Evolutionary conservation across 345 rosid genomes (phyloP).

Genomic region (Microthlaspi erraticum): DNA sequence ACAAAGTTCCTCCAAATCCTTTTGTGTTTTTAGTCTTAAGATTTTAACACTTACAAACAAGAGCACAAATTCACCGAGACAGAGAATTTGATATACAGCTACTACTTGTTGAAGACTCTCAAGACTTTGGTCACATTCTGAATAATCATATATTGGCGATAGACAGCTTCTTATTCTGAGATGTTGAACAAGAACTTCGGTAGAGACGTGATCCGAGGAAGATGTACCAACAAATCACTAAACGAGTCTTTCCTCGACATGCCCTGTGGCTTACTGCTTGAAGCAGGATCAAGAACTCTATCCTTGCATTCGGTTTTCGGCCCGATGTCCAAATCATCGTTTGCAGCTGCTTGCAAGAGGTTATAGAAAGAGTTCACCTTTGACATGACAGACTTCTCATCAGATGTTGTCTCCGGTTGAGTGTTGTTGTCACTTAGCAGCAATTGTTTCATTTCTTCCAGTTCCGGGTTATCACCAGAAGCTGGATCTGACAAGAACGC

Average conservation of each 20-base stretch:
- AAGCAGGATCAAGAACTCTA: conserved; percentile 47
- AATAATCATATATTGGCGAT: neutral
- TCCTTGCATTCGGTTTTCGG: conserved; percentile 33
- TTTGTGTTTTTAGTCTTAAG: neutral
- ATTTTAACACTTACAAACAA: conserved; percentile 5
- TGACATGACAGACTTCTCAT: conserved; percentile 88
- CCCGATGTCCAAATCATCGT: conserved; percentile 13
- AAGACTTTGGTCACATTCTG: neutral
- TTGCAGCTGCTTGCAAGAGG: conserved; percentile 70
- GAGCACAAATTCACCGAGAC: conserved; percentile 15
- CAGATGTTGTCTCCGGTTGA: conserved; percentile 62
- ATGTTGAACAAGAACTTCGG: conserved; percentile 90
- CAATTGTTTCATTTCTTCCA: conserved; percentile 78
- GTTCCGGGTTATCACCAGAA: conserved; percentile 51
- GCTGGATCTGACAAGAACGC: conserved; percentile 71
- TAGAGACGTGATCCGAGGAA: conserved; percentile 82
- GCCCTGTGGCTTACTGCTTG: conserved; percentile 57
- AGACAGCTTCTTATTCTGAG: conserved; percentile 68
- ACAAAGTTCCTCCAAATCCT: conserved; percentile 28
- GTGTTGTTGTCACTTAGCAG: conserved; percentile 65
- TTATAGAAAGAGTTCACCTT: conserved; percentile 94
- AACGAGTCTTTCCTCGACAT: conserved; percentile 94
- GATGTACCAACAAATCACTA: conserved; percentile 75
- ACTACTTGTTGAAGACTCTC: conserved; percentile 39
- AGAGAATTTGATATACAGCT: conserved; percentile 33